Percentiles rank a stretch among this genome's conserved stretches.
Conservation (phyloP, 2,329 filamentous ascomycete genomes). For the Pseudopyricularia javanii region DNA sequence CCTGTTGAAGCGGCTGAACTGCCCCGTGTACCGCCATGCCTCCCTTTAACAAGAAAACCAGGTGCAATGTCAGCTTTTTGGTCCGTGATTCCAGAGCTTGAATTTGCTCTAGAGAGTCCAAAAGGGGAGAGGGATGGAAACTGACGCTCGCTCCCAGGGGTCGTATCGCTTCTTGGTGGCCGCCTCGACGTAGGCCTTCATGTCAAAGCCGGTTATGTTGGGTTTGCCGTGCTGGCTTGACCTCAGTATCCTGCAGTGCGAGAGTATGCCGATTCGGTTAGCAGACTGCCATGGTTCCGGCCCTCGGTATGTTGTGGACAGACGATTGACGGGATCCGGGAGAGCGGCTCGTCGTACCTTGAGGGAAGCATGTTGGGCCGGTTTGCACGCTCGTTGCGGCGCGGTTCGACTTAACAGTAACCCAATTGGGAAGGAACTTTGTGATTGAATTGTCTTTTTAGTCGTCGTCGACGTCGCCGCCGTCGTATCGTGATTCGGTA, state of each 20-base stretch:
- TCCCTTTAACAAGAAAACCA: slow-evolving; percentile 45
- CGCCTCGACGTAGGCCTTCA: slow-evolving; percentile 64
- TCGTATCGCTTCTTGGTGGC: slow-evolving; percentile 52
- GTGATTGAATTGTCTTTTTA: neutral
- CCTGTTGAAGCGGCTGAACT: slow-evolving; percentile 78
- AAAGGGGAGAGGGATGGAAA: slow-evolving; percentile 10
- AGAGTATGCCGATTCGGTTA: neutral
- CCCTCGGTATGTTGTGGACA: neutral
- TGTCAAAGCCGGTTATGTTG: slow-evolving; percentile 88
- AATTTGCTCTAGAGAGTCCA: neutral
- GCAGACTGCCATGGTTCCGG: neutral
- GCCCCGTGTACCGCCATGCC: slow-evolving; percentile 85
- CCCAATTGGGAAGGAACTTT: neutral
- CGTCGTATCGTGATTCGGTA: too few species aligned
- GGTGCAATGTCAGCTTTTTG: neutral
- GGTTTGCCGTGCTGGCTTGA: slow-evolving; percentile 36
- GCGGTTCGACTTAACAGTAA: neutral
- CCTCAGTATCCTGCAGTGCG: slow-evolving; percentile 31
- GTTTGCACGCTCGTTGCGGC: neutral
- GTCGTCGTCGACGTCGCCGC: neutral
- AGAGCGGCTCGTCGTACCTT: neutral
- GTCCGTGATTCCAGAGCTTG: neutral
- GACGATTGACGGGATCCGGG: neutral
- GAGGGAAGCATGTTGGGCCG: neutral
- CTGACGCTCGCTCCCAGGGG: slow-evolving; percentile 54